Evolutionary conservation across 2,329 filamentous ascomycete genomes (phyloP).

Genomic region (Botrytis paeoniae): DNA sequence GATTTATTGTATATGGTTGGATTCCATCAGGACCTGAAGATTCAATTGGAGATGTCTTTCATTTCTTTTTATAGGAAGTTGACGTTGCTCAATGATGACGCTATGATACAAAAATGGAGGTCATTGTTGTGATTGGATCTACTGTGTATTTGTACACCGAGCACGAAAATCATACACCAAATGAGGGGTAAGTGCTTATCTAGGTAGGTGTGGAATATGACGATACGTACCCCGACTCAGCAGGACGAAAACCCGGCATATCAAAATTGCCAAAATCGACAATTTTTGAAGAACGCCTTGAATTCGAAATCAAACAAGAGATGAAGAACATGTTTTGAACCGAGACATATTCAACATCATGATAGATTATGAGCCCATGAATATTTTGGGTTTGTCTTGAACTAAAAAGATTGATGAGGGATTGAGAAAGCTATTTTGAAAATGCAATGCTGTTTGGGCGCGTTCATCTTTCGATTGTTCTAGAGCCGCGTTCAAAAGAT

Average conservation of each 20-base stretch:
- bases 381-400: no score
- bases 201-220: not conserved
- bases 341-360: not conserved
- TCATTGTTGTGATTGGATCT: not conserved
- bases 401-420: no score
- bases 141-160: not conserved
- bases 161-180: not conserved
- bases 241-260: not conserved
- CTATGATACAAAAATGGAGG: not conserved
- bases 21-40: not conserved
- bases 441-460: no score
- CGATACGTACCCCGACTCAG: not conserved
- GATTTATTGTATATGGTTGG: not conserved
- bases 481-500: not conserved
- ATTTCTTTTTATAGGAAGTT: not conserved
- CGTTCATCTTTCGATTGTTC: no score
- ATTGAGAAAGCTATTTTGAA: no score
- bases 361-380: not conserved
- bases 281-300: not conserved
- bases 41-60: not conserved
- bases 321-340: not conserved
- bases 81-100: not conserved
- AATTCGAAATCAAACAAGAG: not conserved
- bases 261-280: not conserved
- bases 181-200: conserved; percentile 4